Percentiles rank a stretch among this genome's conserved stretches.
Conservation (phyloP, 345 rosid genomes). For the Euclidium syriacum region DNA sequence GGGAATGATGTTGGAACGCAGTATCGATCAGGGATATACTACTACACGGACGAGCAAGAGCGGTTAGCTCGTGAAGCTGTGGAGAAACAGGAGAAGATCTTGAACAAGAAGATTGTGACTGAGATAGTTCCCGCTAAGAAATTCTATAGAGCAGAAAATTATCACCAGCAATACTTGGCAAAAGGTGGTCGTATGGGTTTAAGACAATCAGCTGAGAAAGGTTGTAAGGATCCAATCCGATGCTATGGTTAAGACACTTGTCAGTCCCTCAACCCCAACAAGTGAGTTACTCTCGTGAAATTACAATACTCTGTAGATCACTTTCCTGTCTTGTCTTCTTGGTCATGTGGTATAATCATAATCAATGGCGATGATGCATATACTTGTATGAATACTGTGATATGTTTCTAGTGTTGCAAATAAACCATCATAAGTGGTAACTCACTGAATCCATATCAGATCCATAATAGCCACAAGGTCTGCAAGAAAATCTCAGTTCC, state of each 20-base stretch:
- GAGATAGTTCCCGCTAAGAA: constrained; percentile 73
- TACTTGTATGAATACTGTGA: not conserved
- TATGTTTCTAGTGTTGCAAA: not conserved
- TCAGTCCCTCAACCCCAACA: not conserved
- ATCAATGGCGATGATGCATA: not conserved
- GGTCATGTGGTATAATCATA: constrained; percentile 1
- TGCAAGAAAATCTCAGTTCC: no score
- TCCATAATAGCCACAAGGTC: no score
- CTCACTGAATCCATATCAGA: no score
- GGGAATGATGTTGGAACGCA: constrained; percentile 80
- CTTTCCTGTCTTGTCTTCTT: constrained; percentile 15
- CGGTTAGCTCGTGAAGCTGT: constrained; percentile 44
- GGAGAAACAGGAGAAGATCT: constrained; percentile 55
- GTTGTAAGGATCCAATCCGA: constrained; percentile 76
- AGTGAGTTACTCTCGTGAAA: constrained; percentile 3
- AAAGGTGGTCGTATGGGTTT: constrained; percentile 57
- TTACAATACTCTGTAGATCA: not conserved
- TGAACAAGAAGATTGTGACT: constrained; percentile 51
- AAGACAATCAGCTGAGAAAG: constrained; percentile 59
- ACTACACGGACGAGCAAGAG: constrained; percentile 55
- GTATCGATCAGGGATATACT: constrained; percentile 84
- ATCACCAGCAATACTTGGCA: constrained; percentile 84
- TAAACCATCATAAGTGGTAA: not conserved
- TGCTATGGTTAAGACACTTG: constrained; percentile 52
- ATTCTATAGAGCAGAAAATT: constrained; percentile 70